Evolutionary conservation across 495 filamentous ascomycete genomes (phyloP), one percentile per base, ranked within the genome.

Genomic region (Neurospora sp.): DNA sequence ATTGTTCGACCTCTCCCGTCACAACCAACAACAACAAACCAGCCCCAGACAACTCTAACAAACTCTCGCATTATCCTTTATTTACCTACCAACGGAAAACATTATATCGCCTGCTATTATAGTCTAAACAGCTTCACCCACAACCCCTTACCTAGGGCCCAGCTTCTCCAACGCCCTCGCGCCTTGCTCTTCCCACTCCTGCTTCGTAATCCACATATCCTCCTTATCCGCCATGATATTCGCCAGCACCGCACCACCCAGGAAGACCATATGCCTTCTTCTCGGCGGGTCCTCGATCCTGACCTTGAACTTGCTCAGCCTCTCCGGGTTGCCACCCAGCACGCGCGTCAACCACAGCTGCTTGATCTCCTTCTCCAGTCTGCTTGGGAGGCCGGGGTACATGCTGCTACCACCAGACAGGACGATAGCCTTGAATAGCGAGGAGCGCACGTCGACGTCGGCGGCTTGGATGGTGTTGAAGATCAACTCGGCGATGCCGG

Each of bases 211-310:
- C 96, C 96, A 99, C 96, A 99, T 99, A 81, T 92, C 91, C 78
- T 97, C 93, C 83, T 97, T 97, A 82, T 98, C 94, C 70, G 96
- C 94, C 91, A 99, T 98, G 84, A 99, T 94, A 81, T 97, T 98
- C 74, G 96, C 96, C 71, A 99, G 87, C 69, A 99, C 96, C 10
- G 96, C 96, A 79, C 96, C 96, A 73, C 96, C 96, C 72, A 98
- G 83, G 89, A 99, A 99, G 5, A 98, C 96, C 96, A 99, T 98
- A 83, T 99, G 96, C 80, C 94, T 89, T 81, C 96, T 89, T 83
- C 96, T 88, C 20, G 96, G 96, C 66, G 96, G 96, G 80, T 99
- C 96, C 79, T 99, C 96, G 83, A 99, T 98, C 80, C 96, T 90
- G 44, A 98, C 94, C 88, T 98, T 98, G 88, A 99, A 98, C 90